Evolutionary conservation across 1,284 basidiomycete genomes (phyloP).

Genomic region (Moesziomyces globuligerus): DNA sequence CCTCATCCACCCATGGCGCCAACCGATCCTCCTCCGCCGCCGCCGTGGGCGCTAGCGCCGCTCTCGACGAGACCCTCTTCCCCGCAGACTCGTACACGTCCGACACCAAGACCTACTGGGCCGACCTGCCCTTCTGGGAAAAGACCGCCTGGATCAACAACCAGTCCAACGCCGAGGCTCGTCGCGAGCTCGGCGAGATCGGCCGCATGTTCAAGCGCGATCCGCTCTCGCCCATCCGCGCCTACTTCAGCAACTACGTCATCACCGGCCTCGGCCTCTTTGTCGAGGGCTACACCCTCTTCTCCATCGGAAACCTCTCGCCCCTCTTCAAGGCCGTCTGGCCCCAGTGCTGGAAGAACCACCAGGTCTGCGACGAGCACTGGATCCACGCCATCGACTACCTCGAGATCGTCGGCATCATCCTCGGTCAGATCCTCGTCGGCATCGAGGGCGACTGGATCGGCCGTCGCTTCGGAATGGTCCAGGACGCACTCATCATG

Average conservation of each 20-base stretch:
- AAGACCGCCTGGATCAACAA: conserved; percentile 68
- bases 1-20: conserved; percentile 2
- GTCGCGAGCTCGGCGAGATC: conserved; percentile 69
- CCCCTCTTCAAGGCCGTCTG: conserved; percentile 71
- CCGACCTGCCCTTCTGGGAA: conserved; percentile 64
- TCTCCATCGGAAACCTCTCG: conserved; percentile 71
- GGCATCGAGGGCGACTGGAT: conserved; percentile 73
- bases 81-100: conserved; percentile 61
- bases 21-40: too few relatives aligned
- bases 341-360: conserved; percentile 71
- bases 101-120: conserved; percentile 67
- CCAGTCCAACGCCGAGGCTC: conserved; percentile 69
- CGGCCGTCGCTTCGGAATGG: conserved; percentile 71
- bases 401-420: conserved; percentile 71
- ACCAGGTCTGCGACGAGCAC: conserved; percentile 69
- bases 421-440: conserved; percentile 72
- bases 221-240: conserved; percentile 68
- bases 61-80: conserved; percentile 59
- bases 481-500: conserved; percentile 68
- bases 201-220: conserved; percentile 71
- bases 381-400: conserved; percentile 70
- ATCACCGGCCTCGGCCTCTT: conserved; percentile 72
- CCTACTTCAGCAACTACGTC: conserved; percentile 71
- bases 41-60: conserved; percentile 4
- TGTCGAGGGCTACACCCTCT: conserved; percentile 71